These are phyloP conservation scores for Candida dajiaensis DNA, from an alignment of 805 yeast genomes.

Conservation along the genomic window DNA sequence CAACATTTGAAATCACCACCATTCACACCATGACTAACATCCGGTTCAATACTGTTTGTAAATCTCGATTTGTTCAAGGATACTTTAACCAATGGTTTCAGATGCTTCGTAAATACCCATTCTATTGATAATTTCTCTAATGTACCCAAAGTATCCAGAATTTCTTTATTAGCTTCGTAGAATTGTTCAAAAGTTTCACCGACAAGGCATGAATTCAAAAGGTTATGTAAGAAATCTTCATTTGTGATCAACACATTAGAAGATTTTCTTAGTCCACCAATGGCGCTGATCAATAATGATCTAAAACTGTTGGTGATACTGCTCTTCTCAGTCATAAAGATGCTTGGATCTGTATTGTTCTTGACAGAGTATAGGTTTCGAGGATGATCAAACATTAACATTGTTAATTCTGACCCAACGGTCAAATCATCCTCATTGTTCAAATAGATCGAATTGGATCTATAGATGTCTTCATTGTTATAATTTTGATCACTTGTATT, in stretches of 20 bases:
- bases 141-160: conserved; percentile 13
- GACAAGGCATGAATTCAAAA: conserved; percentile 8
- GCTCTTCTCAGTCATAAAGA: conserved; percentile 18
- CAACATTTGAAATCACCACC: conserved; percentile 13
- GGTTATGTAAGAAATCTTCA: conserved; percentile 4
- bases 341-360: conserved; percentile 33
- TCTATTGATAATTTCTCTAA: conserved; percentile 24
- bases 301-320: conserved; percentile 3
- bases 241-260: conserved; percentile 23
- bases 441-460: conserved; percentile 21
- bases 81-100: conserved; percentile 19
- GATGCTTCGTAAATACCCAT: conserved; percentile 21
- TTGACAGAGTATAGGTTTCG: conserved; percentile 29
- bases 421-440: conserved; percentile 16
- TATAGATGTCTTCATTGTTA: conserved; percentile 7
- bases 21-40: neutral
- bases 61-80: conserved; percentile 18
- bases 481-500: neutral
- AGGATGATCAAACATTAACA: conserved; percentile 30
- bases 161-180: conserved; percentile 1
- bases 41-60: conserved; percentile 2
- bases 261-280: conserved; percentile 38
- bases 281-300: conserved; percentile 32
- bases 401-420: conserved; percentile 4
- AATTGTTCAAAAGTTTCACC: conserved; percentile 13